Percentiles rank a stretch among this genome's conserved stretches.
Conservation (phyloP, 2,329 filamentous ascomycete genomes). For the Ascosphaera acerosa region DNA sequence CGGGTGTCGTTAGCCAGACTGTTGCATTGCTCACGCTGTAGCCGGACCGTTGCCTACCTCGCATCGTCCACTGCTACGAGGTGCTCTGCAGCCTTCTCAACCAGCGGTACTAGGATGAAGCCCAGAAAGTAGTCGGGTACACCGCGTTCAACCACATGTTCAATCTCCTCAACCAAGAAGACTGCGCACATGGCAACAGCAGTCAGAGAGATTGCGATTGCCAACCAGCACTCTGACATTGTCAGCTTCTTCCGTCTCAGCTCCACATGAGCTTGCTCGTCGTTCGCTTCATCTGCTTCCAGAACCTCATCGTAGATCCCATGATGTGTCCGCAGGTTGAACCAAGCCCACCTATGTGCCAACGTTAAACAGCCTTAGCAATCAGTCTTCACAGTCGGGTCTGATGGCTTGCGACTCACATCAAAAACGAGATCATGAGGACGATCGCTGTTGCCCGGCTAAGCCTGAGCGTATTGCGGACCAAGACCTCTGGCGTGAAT, state of each 20-base stretch:
- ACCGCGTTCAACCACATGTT: slow-evolving; percentile 28
- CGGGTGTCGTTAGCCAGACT: slow-evolving; percentile 5
- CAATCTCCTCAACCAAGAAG: slow-evolving; percentile 47
- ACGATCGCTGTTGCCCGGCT: slow-evolving; percentile 47
- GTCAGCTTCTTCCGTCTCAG: slow-evolving; percentile 41
- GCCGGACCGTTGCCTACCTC: slow-evolving; percentile 31
- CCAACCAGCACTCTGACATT: slow-evolving; percentile 43
- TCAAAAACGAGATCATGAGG: slow-evolving; percentile 39
- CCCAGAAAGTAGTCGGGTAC: slow-evolving; percentile 36
- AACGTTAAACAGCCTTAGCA: background rate
- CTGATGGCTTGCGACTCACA: slow-evolving; percentile 20
- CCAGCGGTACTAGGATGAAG: slow-evolving; percentile 51
- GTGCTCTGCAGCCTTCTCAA: slow-evolving; percentile 72
- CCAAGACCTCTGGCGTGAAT: slow-evolving; percentile 19
- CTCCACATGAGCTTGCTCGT: slow-evolving; percentile 38
- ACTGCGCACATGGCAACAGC: slow-evolving; percentile 51
- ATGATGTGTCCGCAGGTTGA: slow-evolving; percentile 55
- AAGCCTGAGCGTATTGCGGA: slow-evolving; percentile 32
- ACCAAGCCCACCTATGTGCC: slow-evolving; percentile 33
- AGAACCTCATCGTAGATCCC: slow-evolving; percentile 52
- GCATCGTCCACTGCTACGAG: slow-evolving; percentile 66
- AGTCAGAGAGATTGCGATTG: slow-evolving; percentile 35
- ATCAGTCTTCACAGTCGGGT: background rate
- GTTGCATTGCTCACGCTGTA: no score
- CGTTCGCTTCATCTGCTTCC: slow-evolving; percentile 40